Base-by-base conservation (phyloP, 352 stramenopile genomes). In the Phytophthora aleatoria region DNA sequence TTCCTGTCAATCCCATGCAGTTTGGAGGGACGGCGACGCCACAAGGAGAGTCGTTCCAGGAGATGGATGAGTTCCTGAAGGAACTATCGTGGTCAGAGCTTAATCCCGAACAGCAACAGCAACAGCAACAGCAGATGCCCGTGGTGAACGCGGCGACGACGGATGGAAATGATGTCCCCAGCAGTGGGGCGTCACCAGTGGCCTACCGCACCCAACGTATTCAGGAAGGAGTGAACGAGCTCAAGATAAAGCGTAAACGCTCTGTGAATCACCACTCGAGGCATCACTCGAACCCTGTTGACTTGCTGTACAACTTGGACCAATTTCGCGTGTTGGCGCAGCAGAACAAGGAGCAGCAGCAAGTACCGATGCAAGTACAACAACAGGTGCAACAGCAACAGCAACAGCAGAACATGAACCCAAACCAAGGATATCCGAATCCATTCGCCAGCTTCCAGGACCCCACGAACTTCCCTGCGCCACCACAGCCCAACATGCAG, bases 161-260 rank as follows among this genome's bases (percentile, higher is more conserved):
- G n/a, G 50, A 50, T n/a, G 73, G 50, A 15, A 73, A 36, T 48
- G 33, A 27, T 13, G 35, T 31, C 31, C 31, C 59, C 1, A 64
- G 30, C 30, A 65, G 55, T 39, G 67, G 58, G 9, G 51, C 64
- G 36, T 74, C 61, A 3, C 70, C 72, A 10, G 79, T 81, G n/a
- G 71, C 67, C 6, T 85, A 84, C 43, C 81, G 73, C 33, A 77
- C 81, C 30, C 81, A 89, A 51, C 81, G 82, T 42, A 88, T 91
- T 42, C 78, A 89, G 39, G 77, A 81, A 26, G 80, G 77, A 47
- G 69, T 89, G 35, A 85, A 89, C 13, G 79, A 87, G 60, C 74
- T 89, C 63, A 87, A 90, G 64, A 91, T 92, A 82, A 92, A 92
- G 61, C 84, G 82, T 41, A 92, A 92, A 51, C 81, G 84, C 5